These are phyloP conservation scores for Kwoniella pini DNA, from an alignment of 768 basidiomycete genomes.

Conservation along the genomic window DNA sequence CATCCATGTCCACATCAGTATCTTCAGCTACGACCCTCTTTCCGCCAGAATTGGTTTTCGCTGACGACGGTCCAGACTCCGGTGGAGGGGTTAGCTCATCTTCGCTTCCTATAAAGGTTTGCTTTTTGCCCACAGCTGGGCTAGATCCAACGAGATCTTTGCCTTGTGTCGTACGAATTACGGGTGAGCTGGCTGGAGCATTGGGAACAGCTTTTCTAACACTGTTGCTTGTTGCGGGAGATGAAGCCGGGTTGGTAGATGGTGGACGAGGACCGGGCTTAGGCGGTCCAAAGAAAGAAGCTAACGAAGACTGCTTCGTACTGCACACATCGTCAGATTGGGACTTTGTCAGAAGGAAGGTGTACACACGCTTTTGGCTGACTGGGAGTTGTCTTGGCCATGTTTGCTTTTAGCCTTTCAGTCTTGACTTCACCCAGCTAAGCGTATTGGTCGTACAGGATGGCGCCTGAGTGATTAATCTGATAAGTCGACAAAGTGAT, in stretches of 20 bases:
- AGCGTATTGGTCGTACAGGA: no score
- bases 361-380: conserved; percentile 29
- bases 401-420: not conserved
- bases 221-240: conserved; percentile 30
- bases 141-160: conserved; percentile 6
- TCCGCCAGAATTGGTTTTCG: conserved; percentile 5
- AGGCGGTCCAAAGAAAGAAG: conserved; percentile 52
- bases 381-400: conserved; percentile 26
- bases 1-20: conserved; percentile 29
- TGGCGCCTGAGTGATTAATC: no score
- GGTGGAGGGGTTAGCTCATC: conserved; percentile 39
- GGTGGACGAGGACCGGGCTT: conserved; percentile 36
- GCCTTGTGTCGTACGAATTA: conserved; percentile 14
- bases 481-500: not conserved
- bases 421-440: no score
- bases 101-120: conserved; percentile 19
- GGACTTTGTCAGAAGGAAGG: not conserved
- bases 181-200: conserved; percentile 29
- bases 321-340: conserved; percentile 5
- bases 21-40: conserved; percentile 14
- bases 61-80: conserved; percentile 14
- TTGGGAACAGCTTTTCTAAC: conserved; percentile 6
- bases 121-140: not conserved
- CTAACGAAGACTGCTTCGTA: conserved; percentile 51
- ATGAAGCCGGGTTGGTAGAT: conserved; percentile 20